Base-by-base conservation (phyloP, 2,329 filamentous ascomycete species). In the Lecanicillium sp. region DNA sequence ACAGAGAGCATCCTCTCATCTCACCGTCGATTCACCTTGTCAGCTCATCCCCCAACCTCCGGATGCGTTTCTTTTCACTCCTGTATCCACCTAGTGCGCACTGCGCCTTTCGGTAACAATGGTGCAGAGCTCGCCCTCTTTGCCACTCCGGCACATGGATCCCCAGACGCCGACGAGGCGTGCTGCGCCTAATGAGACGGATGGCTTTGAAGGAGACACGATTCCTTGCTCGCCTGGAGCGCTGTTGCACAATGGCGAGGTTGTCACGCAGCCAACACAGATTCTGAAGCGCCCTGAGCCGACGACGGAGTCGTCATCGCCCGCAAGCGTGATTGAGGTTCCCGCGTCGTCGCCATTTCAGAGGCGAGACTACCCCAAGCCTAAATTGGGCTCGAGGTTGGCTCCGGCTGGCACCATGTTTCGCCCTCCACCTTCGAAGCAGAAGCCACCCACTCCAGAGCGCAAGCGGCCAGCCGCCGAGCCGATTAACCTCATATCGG, bases 291-390 rank as follows among this genome's bases (percentile, higher is more conserved):
- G 62, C 4, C 59, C 62, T 1, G 55, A 55, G 3, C 56, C 68
- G 3, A 39, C 52, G 2, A 39, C 52, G 20, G 45, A 51, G 32
- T 61, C 62, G 17, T 67, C 70, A 7, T 71, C 72, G 0, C 64
- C 65, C 8, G 49, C 59, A 18, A 64, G 65, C 25, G 51, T 66
- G 14, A 55, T 95, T 40, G 89, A 95, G 58, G 89, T 95, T 3
- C 80, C 83, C 20, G 85, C 86, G n/a, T 95, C 89, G 3, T 95
- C 90, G 1, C 89, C 88, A 2, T 71, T 80, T 41, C 73, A 74
- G 43, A 53, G 49, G 50, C 54, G 48, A 55, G 56, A 52, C 36
- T 25, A 7, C 22, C 22, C 22, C 22, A 41, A 50, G 19, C 40
- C 53, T 18, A 48, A 48, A 35, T 43, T 65, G 18, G 75, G 72